phyloP scores from a whole-genome alignment of 306 rosid genomes.

The Senna tora region DNA sequence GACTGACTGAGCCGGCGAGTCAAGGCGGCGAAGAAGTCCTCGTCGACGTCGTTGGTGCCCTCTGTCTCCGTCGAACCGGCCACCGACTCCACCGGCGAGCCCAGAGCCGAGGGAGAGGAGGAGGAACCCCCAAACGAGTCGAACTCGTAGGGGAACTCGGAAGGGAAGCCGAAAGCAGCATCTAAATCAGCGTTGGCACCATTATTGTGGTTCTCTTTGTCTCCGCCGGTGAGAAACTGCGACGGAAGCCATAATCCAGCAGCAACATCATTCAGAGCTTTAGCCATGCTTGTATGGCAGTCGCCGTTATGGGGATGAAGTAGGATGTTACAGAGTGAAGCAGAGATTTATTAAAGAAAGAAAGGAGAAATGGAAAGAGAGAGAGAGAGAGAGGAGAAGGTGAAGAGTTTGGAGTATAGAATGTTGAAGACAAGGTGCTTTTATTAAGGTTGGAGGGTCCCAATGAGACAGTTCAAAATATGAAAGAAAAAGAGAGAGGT shows the following conservation, averaged over 20 bases:
- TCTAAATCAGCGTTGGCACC: neutral
- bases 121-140: slow-evolving; percentile 37
- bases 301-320: slow-evolving; percentile 27
- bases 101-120: slow-evolving; percentile 30
- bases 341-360: slow-evolving; percentile 57
- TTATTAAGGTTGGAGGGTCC: slow-evolving; percentile 83
- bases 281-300: slow-evolving; percentile 41
- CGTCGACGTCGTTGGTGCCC: slow-evolving; percentile 77
- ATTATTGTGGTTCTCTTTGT: slow-evolving; percentile 36
- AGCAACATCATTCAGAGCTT: slow-evolving; percentile 34
- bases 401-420: slow-evolving; percentile 40
- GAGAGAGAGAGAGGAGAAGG: neutral
- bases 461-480: slow-evolving; percentile 49
- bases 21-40: slow-evolving; percentile 70
- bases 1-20: slow-evolving; percentile 73
- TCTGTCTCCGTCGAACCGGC: slow-evolving; percentile 58
- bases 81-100: slow-evolving; percentile 57
- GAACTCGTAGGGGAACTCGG: slow-evolving; percentile 84
- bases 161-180: slow-evolving; percentile 47
- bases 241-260: slow-evolving; percentile 49
- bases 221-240: slow-evolving; percentile 41
- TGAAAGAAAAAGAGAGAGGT: slow-evolving; percentile 1
- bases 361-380: neutral
- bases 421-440: slow-evolving; percentile 76
- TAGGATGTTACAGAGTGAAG: slow-evolving; percentile 49